Conservation (phyloP, 148 eudicot genomes). For the Rhododendron kiyosumense region DNA sequence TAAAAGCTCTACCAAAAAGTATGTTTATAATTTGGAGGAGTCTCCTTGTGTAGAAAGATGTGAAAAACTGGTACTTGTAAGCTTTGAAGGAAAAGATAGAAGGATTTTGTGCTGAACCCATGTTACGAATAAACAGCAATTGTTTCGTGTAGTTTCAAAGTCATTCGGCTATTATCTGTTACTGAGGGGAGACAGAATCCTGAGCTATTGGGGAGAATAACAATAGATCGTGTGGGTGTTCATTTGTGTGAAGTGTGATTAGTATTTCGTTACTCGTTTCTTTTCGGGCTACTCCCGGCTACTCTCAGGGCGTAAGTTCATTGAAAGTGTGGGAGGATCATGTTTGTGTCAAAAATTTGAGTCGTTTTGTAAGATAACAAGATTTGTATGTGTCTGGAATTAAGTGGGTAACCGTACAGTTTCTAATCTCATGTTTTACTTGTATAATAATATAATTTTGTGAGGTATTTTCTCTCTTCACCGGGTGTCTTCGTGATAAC, state of each 20-base stretch:
- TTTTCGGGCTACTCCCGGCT: neutral
- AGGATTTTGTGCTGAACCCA: neutral
- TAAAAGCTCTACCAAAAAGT: neutral
- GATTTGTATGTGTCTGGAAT: no score
- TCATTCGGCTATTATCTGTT: neutral
- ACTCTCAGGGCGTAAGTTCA: no score
- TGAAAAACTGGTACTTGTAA: neutral
- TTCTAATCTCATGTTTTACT: no score
- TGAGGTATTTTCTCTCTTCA: no score
- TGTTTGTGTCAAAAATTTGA: no score
- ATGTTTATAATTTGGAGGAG: neutral
- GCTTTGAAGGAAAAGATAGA: neutral
- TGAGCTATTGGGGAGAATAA: neutral
- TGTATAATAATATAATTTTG: no score
- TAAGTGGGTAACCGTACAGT: no score
- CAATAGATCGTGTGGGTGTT: neutral
- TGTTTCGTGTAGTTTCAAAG: neutral
- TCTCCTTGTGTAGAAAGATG: neutral
- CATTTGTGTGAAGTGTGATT: neutral
- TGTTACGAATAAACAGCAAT: neutral
- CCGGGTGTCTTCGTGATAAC: no score
- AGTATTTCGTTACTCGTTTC: neutral
- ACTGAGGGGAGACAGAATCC: neutral
- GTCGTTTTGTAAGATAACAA: no score
- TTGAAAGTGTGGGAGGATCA: no score